phyloP scores from a whole-genome alignment of 2,329 filamentous ascomycete species.

The Alternaria sp. region DNA sequence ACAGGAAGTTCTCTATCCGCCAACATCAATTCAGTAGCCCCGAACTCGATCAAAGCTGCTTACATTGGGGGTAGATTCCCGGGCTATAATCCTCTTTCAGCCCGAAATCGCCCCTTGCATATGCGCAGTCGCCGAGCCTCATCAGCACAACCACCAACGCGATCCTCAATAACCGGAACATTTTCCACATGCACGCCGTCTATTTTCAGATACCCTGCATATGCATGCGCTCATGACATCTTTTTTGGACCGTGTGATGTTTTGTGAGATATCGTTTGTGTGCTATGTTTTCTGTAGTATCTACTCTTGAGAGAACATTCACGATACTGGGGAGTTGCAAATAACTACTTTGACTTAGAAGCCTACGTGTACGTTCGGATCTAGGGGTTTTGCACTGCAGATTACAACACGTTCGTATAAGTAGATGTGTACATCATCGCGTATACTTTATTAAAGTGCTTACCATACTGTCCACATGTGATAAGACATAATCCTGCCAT shows the following conservation, averaged over 20 bases:
- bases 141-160: background rate
- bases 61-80: background rate
- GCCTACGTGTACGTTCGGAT: background rate
- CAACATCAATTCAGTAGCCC: background rate
- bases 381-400: background rate
- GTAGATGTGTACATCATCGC: background rate
- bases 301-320: background rate
- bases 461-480: no score
- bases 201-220: background rate
- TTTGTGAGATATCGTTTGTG: background rate
- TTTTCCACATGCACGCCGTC: background rate
- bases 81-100: background rate
- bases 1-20: background rate
- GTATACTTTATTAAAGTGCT: no score
- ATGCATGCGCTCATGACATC: background rate
- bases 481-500: background rate
- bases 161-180: background rate
- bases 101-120: slow-evolving; percentile 5
- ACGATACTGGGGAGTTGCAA: background rate
- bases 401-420: background rate
- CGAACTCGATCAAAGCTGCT: background rate
- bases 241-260: background rate
- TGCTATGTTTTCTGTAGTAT: background rate
- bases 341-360: background rate
- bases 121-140: slow-evolving; percentile 7